These are phyloP conservation scores for Penicillium turbatum DNA, from an alignment of 495 filamentous ascomycete species.

Conservation along the genomic window DNA sequence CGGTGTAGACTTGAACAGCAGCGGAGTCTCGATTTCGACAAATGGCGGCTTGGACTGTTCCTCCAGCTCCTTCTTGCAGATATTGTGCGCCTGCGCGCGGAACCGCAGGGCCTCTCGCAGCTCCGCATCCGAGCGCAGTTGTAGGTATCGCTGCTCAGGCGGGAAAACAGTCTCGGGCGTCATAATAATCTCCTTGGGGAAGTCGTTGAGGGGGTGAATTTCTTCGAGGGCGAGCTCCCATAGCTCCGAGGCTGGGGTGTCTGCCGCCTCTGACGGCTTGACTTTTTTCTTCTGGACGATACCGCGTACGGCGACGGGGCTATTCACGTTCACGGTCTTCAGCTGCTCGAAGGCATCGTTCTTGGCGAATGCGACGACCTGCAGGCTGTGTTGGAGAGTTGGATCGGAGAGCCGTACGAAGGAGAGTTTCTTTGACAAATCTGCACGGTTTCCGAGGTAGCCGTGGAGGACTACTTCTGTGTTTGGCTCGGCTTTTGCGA, in stretches of 20 bases:
- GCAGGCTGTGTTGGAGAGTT: slow-evolving; percentile 45
- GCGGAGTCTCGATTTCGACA: slow-evolving; percentile 81
- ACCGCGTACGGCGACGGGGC: slow-evolving; percentile 51
- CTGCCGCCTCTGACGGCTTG: slow-evolving; percentile 23
- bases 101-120: slow-evolving; percentile 61
- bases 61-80: slow-evolving; percentile 51
- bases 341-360: slow-evolving; percentile 40
- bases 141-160: slow-evolving; percentile 72
- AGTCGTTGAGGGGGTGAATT: slow-evolving; percentile 66
- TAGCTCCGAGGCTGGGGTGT: slow-evolving; percentile 25
- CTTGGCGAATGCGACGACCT: slow-evolving; percentile 50
- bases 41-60: slow-evolving; percentile 47
- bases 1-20: slow-evolving; percentile 95
- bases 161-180: slow-evolving; percentile 67
- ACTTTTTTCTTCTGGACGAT: slow-evolving; percentile 43
- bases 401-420: slow-evolving; percentile 61
- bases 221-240: slow-evolving; percentile 61
- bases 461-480: slow-evolving; percentile 62
- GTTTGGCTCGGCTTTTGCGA: slow-evolving; percentile 36
- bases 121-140: slow-evolving; percentile 65
- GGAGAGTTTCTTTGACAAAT: slow-evolving; percentile 60
- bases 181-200: slow-evolving; percentile 72
- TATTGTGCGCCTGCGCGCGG: slow-evolving; percentile 47
- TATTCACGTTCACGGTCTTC: slow-evolving; percentile 45
- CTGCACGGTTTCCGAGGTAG: slow-evolving; percentile 60